Evolutionary conservation across 805 yeast genomes (phyloP).

Genomic region (Candida yuanshanica): DNA sequence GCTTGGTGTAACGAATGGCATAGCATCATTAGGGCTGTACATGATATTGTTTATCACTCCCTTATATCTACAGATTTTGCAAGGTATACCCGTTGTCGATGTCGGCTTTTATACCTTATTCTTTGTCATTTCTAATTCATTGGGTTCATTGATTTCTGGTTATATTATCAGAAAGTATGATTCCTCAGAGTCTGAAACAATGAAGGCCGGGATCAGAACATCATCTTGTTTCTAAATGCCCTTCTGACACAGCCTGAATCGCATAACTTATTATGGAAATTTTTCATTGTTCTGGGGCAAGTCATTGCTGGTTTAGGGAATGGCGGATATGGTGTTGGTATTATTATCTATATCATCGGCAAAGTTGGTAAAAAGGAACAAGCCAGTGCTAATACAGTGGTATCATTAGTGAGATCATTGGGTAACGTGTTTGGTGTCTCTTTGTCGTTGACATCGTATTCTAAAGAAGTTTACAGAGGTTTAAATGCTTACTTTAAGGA

Average conservation of each 20-base stretch:
- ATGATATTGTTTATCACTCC: constrained; percentile 34
- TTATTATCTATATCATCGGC: constrained; percentile 35
- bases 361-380: constrained; percentile 36
- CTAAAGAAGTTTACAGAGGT: constrained; percentile 23
- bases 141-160: constrained; percentile 37
- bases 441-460: constrained; percentile 29
- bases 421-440: constrained; percentile 42
- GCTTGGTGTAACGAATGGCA: constrained; percentile 31
- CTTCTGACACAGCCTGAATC: constrained; percentile 11
- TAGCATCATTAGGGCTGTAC: constrained; percentile 32
- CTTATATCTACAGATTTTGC: constrained; percentile 38
- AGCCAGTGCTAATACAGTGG: constrained; percentile 41
- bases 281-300: constrained; percentile 24
- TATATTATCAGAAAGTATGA: constrained; percentile 23
- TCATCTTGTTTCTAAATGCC: constrained; percentile 11
- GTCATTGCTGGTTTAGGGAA: constrained; percentile 32
- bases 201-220: constrained; percentile 17
- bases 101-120: constrained; percentile 37
- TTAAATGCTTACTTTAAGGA: constrained; percentile 23
- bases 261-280: constrained; percentile 14
- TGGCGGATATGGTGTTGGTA: constrained; percentile 36
- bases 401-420: constrained; percentile 36
- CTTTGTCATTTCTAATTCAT: constrained; percentile 33
- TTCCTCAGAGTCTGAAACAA: constrained; percentile 18
- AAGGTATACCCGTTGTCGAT: constrained; percentile 31